phyloP scores from a whole-genome alignment of 352 stramenopile genomes.

The Phytophthora pisi region DNA sequence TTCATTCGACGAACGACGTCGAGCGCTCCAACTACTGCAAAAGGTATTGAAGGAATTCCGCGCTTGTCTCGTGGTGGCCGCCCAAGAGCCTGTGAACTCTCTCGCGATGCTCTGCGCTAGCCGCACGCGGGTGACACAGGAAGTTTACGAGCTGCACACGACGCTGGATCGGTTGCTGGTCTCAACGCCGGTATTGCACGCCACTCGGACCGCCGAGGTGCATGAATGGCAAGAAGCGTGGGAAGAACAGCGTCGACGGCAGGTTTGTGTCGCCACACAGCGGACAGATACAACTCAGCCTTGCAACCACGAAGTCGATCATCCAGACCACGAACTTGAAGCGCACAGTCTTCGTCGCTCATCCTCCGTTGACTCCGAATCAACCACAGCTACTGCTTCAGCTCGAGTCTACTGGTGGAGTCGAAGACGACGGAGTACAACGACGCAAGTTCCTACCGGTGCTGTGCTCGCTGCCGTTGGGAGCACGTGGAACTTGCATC shows the following conservation, averaged over 20 bases:
- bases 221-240: conserved; percentile 12
- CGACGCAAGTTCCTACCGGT: neutral
- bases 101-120: conserved; percentile 19
- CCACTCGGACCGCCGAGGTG: conserved; percentile 5
- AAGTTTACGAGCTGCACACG: conserved; percentile 12
- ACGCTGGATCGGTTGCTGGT: conserved; percentile 9
- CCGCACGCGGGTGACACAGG: conserved; percentile 5
- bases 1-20: conserved; percentile 6
- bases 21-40: neutral
- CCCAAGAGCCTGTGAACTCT: conserved; percentile 11
- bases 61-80: conserved; percentile 7
- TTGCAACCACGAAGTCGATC: too few species aligned
- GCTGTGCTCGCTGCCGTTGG: neutral
- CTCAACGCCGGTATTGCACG: conserved; percentile 6
- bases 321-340: neutral
- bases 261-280: conserved; percentile 1
- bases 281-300: neutral
- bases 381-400: neutral
- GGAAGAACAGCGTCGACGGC: conserved; percentile 14
- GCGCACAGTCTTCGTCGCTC: neutral
- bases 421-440: conserved; percentile 5
- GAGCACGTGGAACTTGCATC: conserved; percentile 13
- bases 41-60: conserved; percentile 19
- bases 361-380: conserved; percentile 1
- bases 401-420: neutral